Evolutionary conservation across 2,329 filamentous ascomycete genomes (phyloP), one percentile per base, ranked within the genome.

Genomic region (Microcyclosporella mali): DNA sequence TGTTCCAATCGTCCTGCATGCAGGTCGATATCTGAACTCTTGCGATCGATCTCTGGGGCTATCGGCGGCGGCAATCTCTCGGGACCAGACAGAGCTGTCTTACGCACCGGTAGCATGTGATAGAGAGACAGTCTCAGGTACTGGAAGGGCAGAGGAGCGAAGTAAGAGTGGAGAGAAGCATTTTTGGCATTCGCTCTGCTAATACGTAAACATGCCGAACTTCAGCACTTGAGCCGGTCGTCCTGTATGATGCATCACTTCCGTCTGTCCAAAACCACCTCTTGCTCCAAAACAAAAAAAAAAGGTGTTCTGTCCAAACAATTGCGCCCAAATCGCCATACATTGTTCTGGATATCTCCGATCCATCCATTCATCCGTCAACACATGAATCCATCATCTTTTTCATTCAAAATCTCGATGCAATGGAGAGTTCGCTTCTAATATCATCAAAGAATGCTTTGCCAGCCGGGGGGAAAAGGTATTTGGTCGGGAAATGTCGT

Each of bases 201-300:
- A 25, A 4, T 25, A 25, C 21, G 9, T 6, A 25, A 25, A 25
- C 21, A 25, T 9, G 9, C 21, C 21, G 21, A 9, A 16, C 36
- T 42, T 42, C 40, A 42, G 40, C 40, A 42, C 40, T 42, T 42
- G 40, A 42, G 36, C 36, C 33, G 40, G 39, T 21, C 40, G 33
- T 37, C 33, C 21, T 25, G 21, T 42, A 42, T 35, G 15, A 37
- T 37, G 33, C 33, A 25, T 25, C 21, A 25, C 21, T 25, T 9
- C 9, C 9, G 21, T 25, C 21, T 25, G 21, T 25, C 21, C 9
- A 4, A 25, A 4, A 25, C 9, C 21, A 2, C 34, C 16, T 29
- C n/a, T 6, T n/a, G n/a, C n/a, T n/a, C n/a, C n/a, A n/a, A n/a
- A n/a, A n/a, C n/a, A n/a, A n/a, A 11, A 16, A 14, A 3, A 35